Conservation (phyloP, 2,329 filamentous ascomycete genomes). For the Fusarium sambucinum region DNA sequence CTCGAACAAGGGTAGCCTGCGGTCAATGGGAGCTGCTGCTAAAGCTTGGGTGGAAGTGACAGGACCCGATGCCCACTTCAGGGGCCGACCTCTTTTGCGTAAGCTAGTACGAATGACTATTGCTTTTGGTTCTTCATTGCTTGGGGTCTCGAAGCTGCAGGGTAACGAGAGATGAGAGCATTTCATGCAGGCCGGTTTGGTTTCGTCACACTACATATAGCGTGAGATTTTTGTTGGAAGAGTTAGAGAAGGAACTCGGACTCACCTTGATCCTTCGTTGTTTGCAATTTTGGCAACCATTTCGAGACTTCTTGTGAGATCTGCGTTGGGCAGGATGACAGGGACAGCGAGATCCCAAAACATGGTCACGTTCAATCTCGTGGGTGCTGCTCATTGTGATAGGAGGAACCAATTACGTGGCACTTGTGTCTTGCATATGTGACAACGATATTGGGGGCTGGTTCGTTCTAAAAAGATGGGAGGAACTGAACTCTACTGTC, state of each 20-base stretch:
- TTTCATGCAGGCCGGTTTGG: neutral
- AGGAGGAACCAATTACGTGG: neutral
- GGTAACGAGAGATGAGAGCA: neutral
- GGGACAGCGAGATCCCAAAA: neutral
- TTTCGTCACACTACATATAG: neutral
- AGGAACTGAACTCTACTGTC: neutral
- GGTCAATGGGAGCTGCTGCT: neutral
- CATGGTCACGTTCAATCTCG: neutral
- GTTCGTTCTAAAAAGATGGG: neutral
- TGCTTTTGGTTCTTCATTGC: neutral
- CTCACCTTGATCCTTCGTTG: neutral
- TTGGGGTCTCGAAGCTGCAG: neutral
- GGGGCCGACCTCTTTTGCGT: neutral
- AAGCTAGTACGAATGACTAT: neutral
- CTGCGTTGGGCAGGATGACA: neutral
- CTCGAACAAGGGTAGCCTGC: no score
- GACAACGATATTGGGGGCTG: neutral
- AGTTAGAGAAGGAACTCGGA: neutral
- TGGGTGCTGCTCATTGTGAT: neutral
- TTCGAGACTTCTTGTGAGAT: neutral
- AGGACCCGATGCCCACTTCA: neutral
- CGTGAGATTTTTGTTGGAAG: neutral
- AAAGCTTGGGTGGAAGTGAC: neutral
- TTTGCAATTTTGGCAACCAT: conserved; percentile 1
- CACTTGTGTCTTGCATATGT: neutral